These are phyloP conservation scores for Oryza australiensis DNA, from an alignment of 176 grass and related monocot genomes.

Conservation along the genomic window DNA sequence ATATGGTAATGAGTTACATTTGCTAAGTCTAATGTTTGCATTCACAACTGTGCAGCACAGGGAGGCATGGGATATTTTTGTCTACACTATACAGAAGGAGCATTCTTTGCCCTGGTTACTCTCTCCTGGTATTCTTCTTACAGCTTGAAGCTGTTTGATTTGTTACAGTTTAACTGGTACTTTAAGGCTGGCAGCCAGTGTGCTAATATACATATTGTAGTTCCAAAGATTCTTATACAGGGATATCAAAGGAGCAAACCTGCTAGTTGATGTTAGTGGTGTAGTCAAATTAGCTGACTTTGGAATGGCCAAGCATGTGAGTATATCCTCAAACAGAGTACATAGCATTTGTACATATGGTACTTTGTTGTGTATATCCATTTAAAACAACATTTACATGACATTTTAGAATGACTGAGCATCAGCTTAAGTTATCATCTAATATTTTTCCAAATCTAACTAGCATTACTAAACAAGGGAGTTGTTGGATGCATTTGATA, in stretches of 20 bases:
- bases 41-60: constrained; percentile 62
- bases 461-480: background rate
- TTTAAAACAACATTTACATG: background rate
- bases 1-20: background rate
- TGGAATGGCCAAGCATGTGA: constrained; percentile 96
- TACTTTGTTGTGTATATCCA: constrained; percentile 12
- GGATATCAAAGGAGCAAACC: constrained; percentile 98
- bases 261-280: constrained; percentile 83
- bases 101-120: constrained; percentile 81
- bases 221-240: no score
- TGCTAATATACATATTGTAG: no score
- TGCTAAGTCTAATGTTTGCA: constrained; percentile 31
- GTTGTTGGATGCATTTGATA: constrained; percentile 2
- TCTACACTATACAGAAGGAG: constrained; percentile 99
- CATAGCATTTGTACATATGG: constrained; percentile 24
- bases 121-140: constrained; percentile 65
- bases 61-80: constrained; percentile 98
- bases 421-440: background rate
- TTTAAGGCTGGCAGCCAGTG: no score
- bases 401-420: constrained; percentile 16
- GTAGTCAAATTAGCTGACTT: constrained; percentile 96
- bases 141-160: constrained; percentile 23
- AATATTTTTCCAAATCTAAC: background rate
- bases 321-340: constrained; percentile 28
- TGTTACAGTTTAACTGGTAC: constrained; percentile 14